Percentiles rank a stretch among this genome's conserved stretches.
Evolutionary conservation across 805 yeast species (phyloP).

Genomic region (Candida bentonensis): DNA sequence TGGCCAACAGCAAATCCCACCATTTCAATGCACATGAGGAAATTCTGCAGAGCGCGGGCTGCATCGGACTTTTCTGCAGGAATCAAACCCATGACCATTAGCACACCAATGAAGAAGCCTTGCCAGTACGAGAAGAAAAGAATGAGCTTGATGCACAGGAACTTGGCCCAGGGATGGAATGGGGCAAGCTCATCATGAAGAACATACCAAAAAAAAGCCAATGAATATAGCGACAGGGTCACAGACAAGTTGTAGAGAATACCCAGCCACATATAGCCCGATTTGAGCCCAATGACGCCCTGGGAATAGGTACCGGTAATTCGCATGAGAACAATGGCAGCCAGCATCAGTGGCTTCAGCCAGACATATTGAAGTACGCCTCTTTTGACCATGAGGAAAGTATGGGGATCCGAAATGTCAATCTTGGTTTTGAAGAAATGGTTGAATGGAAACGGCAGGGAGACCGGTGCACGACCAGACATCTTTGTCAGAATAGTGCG

Average conservation of each 20-base stretch:
- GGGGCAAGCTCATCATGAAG: slow-evolving; percentile 62
- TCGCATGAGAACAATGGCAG: slow-evolving; percentile 35
- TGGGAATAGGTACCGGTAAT: slow-evolving; percentile 36
- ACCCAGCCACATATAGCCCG: slow-evolving; percentile 51
- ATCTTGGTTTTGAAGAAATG: slow-evolving; percentile 28
- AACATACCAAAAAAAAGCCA: slow-evolving; percentile 89
- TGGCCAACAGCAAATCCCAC: slow-evolving; percentile 81
- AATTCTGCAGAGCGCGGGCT: slow-evolving; percentile 60
- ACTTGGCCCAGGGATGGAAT: slow-evolving; percentile 84
- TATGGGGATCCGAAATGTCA: slow-evolving; percentile 77
- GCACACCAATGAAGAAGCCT: slow-evolving; percentile 42
- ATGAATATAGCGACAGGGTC: slow-evolving; percentile 63
- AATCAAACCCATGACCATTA: slow-evolving; percentile 18
- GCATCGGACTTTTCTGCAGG: slow-evolving; percentile 20
- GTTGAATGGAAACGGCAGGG: slow-evolving; percentile 46
- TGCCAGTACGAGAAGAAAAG: slow-evolving; percentile 99
- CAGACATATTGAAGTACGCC: slow-evolving; percentile 90
- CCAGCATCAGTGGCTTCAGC: slow-evolving; percentile 75
- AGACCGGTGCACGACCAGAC: slow-evolving; percentile 57
- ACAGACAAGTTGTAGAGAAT: slow-evolving; percentile 68
- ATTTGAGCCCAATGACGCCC: slow-evolving; percentile 31
- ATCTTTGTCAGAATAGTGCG: slow-evolving; percentile 60
- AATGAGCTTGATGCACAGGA: slow-evolving; percentile 81
- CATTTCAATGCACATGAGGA: slow-evolving; percentile 69
- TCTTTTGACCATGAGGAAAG: slow-evolving; percentile 63